Evolutionary conservation across 768 basidiomycete species (phyloP).

Genomic region (Termitomyces sp.): DNA sequence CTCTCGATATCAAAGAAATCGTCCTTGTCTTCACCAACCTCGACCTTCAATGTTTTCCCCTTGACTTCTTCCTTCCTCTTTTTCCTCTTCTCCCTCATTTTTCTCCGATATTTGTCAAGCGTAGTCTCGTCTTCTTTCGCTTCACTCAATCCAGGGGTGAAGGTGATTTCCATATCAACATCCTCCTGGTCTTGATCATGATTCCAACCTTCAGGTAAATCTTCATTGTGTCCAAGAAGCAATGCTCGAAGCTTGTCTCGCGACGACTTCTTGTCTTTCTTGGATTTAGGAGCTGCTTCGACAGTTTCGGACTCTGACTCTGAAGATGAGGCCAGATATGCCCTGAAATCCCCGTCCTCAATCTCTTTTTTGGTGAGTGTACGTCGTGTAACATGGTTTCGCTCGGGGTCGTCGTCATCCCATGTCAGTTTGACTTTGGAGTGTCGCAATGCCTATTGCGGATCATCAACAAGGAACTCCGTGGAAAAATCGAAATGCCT

Average conservation of each 20-base stretch:
- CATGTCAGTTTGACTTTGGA: constrained; percentile 98
- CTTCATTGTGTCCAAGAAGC: constrained; percentile 62
- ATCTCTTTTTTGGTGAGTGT: constrained; percentile 79
- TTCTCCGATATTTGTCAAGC: constrained; percentile 83
- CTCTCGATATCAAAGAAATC: constrained; percentile 73
- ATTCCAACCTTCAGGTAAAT: constrained; percentile 86
- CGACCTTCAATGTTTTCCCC: constrained; percentile 27
- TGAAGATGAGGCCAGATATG: constrained; percentile 70
- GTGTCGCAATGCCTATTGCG: constrained; percentile 81
- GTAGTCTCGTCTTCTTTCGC: constrained; percentile 68
- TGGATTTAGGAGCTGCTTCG: constrained; percentile 16
- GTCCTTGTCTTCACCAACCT: constrained; percentile 36
- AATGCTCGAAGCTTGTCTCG: constrained; percentile 76
- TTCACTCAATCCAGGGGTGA: constrained; percentile 77
- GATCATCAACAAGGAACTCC: not conserved
- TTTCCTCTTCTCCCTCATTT: constrained; percentile 86
- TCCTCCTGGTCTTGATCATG: constrained; percentile 42
- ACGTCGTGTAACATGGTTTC: constrained; percentile 76
- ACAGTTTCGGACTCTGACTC: constrained; percentile 43
- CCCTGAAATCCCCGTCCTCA: constrained; percentile 87
- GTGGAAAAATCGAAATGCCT: constrained; percentile 24
- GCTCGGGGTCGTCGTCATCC: constrained; percentile 96
- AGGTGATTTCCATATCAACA: constrained; percentile 94
- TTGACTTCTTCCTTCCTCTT: constrained; percentile 68
- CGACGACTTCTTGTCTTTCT: constrained; percentile 38